Evolutionary conservation across 192 early-diverging fungal genomes (phyloP).

Genomic region (Mortierella hygrophila): DNA sequence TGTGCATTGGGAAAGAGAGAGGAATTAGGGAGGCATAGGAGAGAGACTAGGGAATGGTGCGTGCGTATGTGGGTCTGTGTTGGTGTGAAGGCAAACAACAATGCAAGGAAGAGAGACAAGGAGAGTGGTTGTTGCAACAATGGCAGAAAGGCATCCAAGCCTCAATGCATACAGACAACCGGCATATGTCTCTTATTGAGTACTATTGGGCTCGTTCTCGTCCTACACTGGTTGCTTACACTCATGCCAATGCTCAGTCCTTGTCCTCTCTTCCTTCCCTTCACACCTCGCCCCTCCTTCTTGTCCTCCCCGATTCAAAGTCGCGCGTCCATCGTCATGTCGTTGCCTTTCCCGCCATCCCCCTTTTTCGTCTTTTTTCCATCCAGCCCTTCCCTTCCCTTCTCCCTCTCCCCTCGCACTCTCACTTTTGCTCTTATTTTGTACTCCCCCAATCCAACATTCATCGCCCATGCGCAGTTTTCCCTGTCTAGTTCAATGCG

Average conservation of each 20-base stretch:
- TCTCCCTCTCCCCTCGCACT: neutral
- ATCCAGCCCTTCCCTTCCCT: neutral
- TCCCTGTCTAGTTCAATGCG: neutral
- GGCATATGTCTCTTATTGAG: neutral
- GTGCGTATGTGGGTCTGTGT: neutral
- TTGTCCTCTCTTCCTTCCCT: neutral
- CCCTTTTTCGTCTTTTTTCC: slow-evolving; percentile 3
- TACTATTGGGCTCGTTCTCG: neutral
- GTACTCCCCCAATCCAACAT: neutral
- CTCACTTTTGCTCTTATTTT: neutral
- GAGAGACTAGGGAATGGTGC: slow-evolving; percentile 6
- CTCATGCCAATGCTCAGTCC: neutral
- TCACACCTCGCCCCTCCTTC: neutral
- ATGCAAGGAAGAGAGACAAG: neutral
- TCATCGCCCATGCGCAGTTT: neutral
- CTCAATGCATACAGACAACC: neutral
- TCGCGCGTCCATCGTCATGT: neutral
- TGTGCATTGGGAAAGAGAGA: neutral
- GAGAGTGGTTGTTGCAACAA: neutral
- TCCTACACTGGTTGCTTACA: neutral
- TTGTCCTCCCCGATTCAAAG: too few relatives aligned
- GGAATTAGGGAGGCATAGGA: neutral
- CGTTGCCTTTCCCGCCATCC: neutral
- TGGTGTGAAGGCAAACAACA: neutral
- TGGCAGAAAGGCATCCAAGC: neutral